Conservation (phyloP, 495 filamentous ascomycete species). For the Collariella sp. region DNA sequence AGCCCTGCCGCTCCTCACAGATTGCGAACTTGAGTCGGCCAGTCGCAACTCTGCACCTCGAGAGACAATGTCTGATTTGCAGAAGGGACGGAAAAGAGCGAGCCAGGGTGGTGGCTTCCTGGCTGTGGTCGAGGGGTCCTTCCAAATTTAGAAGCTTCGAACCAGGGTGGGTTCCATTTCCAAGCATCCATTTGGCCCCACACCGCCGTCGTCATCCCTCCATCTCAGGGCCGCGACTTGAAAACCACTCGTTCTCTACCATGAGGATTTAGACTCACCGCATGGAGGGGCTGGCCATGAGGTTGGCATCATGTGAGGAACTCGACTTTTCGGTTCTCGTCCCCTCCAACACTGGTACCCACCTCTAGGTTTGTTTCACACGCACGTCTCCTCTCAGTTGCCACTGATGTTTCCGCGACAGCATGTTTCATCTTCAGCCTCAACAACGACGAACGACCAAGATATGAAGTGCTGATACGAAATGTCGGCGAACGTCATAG, state of each 20-base stretch:
- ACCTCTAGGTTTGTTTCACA: too few species aligned
- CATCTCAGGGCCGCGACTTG: background rate
- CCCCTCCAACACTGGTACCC: too few species aligned
- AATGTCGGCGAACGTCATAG: conserved; percentile 14
- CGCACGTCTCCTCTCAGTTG: too few species aligned
- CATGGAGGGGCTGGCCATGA: too few species aligned
- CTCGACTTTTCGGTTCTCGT: too few species aligned
- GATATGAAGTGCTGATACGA: conserved; percentile 12
- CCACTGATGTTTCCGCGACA: too few species aligned
- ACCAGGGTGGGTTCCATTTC: background rate
- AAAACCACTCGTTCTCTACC: too few species aligned
- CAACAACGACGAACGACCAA: background rate
- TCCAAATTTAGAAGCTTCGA: background rate
- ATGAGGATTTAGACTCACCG: too few species aligned
- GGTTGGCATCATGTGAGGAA: too few species aligned
- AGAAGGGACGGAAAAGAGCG: background rate
- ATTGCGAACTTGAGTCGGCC: too few species aligned
- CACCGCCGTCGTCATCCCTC: background rate
- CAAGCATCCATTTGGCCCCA: background rate
- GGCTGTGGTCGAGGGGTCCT: background rate
- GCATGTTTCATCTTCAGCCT: conserved; percentile 17
- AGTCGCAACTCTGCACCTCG: too few species aligned
- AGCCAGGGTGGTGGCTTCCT: background rate
- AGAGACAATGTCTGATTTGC: background rate
- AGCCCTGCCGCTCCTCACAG: too few species aligned